Base-by-base conservation (phyloP, 768 basidiomycete genomes). In the Leucocoprinus birnbaumii region DNA sequence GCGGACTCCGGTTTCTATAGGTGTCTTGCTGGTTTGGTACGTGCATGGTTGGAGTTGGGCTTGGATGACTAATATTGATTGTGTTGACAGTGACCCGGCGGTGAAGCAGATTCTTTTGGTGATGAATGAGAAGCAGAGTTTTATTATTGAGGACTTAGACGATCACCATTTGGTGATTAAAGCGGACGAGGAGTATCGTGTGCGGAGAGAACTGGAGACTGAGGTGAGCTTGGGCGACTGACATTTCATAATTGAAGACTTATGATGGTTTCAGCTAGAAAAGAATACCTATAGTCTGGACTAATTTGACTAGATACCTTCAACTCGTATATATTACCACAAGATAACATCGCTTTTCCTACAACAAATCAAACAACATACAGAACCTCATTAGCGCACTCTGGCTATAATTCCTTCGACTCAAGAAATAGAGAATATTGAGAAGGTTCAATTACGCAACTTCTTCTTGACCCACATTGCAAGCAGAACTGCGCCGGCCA, bases 101-200 rank as follows among this genome's bases (percentile, higher is more conserved):
- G 92, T 94, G 57, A 94, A 94, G 69, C 90, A 93, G 66, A 91
- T 94, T 53, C 75, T 94, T 34, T 74, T 92, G 49, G 73, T 83
- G 31, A 83, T 94, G 85, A 89, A 94, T 65, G 89, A 93, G 64
- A 85, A 80, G 63, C 76, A 82, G 8, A 81, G 77, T 51, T 94
- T 94, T 67, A 86, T 94, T 59, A 89, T 94, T 57, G 88, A 93
- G 62, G 92, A 94, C 62, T 68, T 94, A 22, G 92, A 94, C 64
- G 89, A 92, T 61, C 80, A 83, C 58, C 90, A 93, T 69, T 63
- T 94, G 1, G 83, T 94, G 51, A 87, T 94, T 67, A 89, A 88
- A 63, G 85, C 86, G 1, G 92, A 94, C 55, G 84, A 87, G 58
- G 87, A 93, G 65, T 87, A 84, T 61, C 73, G 83, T 22, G 86